A percentile compares a stretch with the other conserved stretches of the same genome.
Conservation (phyloP, 495 filamentous ascomycete genomes). For the Penicillium daleae region DNA sequence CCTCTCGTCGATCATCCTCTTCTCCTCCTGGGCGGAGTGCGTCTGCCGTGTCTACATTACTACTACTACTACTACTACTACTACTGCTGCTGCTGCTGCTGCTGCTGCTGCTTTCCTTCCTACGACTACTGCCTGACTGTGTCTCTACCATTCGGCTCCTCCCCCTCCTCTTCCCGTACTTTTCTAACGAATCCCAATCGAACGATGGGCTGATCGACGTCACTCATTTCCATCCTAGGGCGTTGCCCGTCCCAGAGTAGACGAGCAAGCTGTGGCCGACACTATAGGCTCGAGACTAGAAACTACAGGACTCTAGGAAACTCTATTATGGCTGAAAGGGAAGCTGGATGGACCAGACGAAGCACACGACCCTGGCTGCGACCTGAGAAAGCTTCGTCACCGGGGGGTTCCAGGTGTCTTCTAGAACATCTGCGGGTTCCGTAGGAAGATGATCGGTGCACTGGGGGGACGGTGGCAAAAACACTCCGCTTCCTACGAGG, state of each 20-base stretch:
- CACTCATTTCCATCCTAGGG: conserved; percentile 17
- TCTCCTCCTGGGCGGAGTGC: no score
- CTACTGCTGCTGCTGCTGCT: no score
- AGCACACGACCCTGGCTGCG: conserved; percentile 15
- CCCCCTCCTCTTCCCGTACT: neutral
- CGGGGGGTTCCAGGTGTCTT: conserved; percentile 32
- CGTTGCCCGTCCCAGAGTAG: neutral
- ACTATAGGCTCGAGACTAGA: conserved; percentile 5
- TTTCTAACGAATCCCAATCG: neutral
- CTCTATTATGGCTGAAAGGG: neutral
- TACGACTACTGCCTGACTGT: neutral
- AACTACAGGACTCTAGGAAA: neutral
- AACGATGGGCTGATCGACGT: conserved; percentile 25
- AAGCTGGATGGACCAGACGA: neutral
- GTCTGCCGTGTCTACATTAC: neutral
- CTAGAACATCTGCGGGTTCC: conserved; percentile 25
- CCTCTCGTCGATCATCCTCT: conserved; percentile 24
- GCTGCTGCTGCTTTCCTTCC: neutral
- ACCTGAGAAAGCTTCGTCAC: conserved; percentile 22
- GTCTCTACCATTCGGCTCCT: neutral
- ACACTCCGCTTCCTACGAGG: no score
- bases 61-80: neutral
- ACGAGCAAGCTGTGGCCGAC: neutral
- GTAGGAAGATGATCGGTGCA: conserved; percentile 21
- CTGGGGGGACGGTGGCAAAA: conserved; percentile 20